phyloP scores from a whole-genome alignment of 345 rosid genomes.

The Orychophragmus violaceus region DNA sequence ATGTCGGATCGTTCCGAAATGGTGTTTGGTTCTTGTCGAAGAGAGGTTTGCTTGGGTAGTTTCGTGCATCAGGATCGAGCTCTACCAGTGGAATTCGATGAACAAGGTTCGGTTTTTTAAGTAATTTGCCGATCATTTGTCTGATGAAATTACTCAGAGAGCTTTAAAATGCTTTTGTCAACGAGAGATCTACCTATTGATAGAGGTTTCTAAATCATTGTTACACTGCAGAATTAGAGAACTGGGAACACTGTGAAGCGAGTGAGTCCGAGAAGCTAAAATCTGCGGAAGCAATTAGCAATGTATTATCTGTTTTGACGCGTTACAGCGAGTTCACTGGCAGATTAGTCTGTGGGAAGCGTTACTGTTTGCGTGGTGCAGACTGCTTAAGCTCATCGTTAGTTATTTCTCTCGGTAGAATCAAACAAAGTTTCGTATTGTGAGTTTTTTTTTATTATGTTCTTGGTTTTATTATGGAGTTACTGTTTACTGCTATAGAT shows the following conservation, averaged over 20 bases:
- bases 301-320: slow-evolving; percentile 55
- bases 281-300: slow-evolving; percentile 47
- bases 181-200: background rate
- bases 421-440: slow-evolving; percentile 99
- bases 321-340: slow-evolving; percentile 58
- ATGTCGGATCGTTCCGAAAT: slow-evolving; percentile 32
- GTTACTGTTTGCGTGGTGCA: slow-evolving; percentile 38
- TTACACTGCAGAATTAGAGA: slow-evolving; percentile 40
- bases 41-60: slow-evolving; percentile 63
- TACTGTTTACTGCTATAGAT: slow-evolving; percentile 7
- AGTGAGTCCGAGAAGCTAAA: slow-evolving; percentile 60
- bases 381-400: slow-evolving; percentile 57
- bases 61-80: slow-evolving; percentile 37
- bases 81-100: slow-evolving; percentile 33
- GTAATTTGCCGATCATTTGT: background rate
- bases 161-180: background rate
- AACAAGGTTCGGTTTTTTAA: slow-evolving; percentile 15
- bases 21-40: slow-evolving; percentile 69
- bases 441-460: slow-evolving; percentile 49
- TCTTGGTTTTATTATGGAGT: slow-evolving; percentile 12
- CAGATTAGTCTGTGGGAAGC: slow-evolving; percentile 56
- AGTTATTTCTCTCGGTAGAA: slow-evolving; percentile 96
- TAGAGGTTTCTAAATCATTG: background rate
- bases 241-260: slow-evolving; percentile 69
- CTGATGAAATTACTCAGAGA: slow-evolving; percentile 8